These are phyloP conservation scores for Blastomyces gilchristii DNA, from an alignment of 2,329 filamentous ascomycete species.

Conservation along the genomic window DNA sequence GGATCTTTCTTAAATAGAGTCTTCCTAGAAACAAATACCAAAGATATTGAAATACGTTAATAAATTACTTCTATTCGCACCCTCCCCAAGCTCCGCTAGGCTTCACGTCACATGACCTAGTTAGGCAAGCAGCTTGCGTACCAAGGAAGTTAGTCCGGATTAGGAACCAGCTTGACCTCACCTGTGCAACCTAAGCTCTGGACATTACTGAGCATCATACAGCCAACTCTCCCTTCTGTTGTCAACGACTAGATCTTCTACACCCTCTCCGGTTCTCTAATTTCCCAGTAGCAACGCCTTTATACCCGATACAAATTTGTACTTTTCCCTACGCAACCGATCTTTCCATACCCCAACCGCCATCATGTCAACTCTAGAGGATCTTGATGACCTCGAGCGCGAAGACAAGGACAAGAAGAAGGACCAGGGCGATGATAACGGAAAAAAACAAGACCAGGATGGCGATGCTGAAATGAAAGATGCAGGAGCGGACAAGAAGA, in stretches of 20 bases:
- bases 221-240: not conserved
- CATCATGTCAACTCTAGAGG: constrained; percentile 80
- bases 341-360: constrained; percentile 8
- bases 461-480: constrained; percentile 50
- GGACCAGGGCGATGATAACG: constrained; percentile 43
- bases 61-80: not conserved
- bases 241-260: not conserved
- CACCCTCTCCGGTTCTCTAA: not conserved
- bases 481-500: constrained; percentile 68
- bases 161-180: constrained; percentile 1
- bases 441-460: constrained; percentile 35
- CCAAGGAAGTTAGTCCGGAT: not conserved
- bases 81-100: not conserved
- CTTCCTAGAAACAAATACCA: not conserved
- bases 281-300: not conserved
- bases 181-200: not conserved
- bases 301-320: not conserved
- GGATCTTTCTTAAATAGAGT: not conserved
- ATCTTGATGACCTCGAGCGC: constrained; percentile 80
- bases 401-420: constrained; percentile 57
- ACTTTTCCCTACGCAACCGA: not conserved
- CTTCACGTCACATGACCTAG: not conserved
- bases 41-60: not conserved
- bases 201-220: not conserved
- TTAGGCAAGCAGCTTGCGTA: constrained; percentile 2